Evolutionary conservation across 306 rosid genomes (phyloP).

Genomic region (Malus fusca): DNA sequence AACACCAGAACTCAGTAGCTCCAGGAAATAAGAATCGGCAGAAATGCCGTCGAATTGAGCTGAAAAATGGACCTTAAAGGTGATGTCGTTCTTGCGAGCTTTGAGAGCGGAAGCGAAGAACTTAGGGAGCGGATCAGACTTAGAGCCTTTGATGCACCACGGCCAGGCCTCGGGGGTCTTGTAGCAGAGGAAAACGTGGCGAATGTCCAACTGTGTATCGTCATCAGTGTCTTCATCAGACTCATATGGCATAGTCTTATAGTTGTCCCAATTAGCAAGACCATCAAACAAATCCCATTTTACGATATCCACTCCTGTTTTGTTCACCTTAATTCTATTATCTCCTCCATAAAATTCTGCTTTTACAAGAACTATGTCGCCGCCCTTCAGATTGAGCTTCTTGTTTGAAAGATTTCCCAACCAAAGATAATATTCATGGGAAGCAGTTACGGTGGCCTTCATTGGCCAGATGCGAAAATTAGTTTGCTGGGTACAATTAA

Average conservation of each 20-base stretch:
- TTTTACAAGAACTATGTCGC: neutral
- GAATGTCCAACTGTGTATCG: fast-evolving
- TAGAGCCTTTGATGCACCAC: too few relatives aligned
- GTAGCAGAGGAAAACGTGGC: too few relatives aligned
- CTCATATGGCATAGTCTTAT: too few relatives aligned
- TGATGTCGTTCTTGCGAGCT: slow-evolving; percentile 7
- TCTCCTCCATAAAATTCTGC: neutral
- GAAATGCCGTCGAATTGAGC: neutral
- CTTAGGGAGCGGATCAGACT: too few relatives aligned
- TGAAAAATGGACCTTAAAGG: slow-evolving; percentile 33
- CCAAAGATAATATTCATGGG: neutral
- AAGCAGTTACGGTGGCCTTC: neutral
- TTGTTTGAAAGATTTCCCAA: neutral
- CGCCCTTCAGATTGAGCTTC: neutral
- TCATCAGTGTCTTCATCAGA: too few relatives aligned
- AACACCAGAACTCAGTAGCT: neutral
- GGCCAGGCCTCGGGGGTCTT: too few relatives aligned
- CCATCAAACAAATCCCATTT: too few relatives aligned
- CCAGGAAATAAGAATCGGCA: neutral
- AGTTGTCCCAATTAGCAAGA: too few relatives aligned
- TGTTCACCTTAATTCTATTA: neutral
- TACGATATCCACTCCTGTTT: neutral
- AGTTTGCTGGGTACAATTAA: neutral
- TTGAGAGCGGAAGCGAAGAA: too few relatives aligned
- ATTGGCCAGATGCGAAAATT: fast-evolving